Percentiles rank a stretch among this genome's conserved stretches.
phyloP scores from a whole-genome alignment of 2,329 filamentous ascomycete genomes.

The Aureobasidium sp. region DNA sequence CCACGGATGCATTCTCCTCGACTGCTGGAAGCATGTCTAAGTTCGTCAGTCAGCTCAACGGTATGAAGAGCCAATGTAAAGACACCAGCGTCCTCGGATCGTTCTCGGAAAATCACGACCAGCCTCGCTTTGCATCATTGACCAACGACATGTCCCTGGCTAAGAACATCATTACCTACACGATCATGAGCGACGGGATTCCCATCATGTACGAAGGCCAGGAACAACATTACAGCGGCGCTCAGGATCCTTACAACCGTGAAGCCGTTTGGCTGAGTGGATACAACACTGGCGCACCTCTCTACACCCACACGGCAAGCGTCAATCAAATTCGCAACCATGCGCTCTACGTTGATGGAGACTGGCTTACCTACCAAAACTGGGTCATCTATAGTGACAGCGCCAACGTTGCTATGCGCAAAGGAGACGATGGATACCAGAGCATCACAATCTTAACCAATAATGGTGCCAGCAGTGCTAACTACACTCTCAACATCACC shows the following conservation, averaged over 20 bases:
- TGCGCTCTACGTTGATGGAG: slow-evolving; percentile 30
- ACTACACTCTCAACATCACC: slow-evolving; percentile 21
- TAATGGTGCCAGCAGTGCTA: slow-evolving; percentile 19
- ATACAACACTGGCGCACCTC: slow-evolving; percentile 32
- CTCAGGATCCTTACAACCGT: slow-evolving; percentile 30
- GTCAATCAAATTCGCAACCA: slow-evolving; percentile 45
- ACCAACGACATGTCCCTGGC: slow-evolving; percentile 48
- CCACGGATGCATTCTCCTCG: slow-evolving; percentile 29
- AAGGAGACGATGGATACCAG: slow-evolving; percentile 31
- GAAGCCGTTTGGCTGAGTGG: slow-evolving; percentile 34
- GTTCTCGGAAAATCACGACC: slow-evolving; percentile 33
- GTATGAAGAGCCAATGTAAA: slow-evolving; percentile 27
- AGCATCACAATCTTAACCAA: slow-evolving; percentile 31
- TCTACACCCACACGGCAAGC: slow-evolving; percentile 34
- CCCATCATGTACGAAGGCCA: slow-evolving; percentile 59
- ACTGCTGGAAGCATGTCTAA: slow-evolving; percentile 29
- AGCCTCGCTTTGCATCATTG: slow-evolving; percentile 34
- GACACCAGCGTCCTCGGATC: slow-evolving; percentile 31
- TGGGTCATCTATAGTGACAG: slow-evolving; percentile 32
- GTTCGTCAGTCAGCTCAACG: slow-evolving; percentile 27
- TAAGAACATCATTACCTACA: slow-evolving; percentile 54
- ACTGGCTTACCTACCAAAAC: slow-evolving; percentile 34
- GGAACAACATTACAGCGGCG: slow-evolving; percentile 48
- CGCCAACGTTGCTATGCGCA: slow-evolving; percentile 38
- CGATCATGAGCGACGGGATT: slow-evolving; percentile 53